Base-by-base conservation (phyloP, 2,329 filamentous ascomycete genomes). In the Ophiocordyceps camponoti-saundersi region DNA sequence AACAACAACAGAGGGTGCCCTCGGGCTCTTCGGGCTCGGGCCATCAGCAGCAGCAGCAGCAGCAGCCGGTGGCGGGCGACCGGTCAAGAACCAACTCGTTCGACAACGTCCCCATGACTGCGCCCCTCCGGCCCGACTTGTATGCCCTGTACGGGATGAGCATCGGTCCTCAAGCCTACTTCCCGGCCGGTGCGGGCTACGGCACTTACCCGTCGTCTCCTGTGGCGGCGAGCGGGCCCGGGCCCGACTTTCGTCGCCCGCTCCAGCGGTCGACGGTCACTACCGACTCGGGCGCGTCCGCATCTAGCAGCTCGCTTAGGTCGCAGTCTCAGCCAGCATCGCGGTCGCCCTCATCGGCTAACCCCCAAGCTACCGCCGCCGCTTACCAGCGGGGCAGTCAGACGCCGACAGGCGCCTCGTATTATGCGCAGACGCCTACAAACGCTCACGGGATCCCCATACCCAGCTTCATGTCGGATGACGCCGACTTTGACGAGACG, bases 311-410 rank as follows among this genome's bases (percentile, higher is more conserved):
- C 53, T 66, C 75, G n/a, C 59, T 79, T 50, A 70, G 78, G 51
- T 82, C 78, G 23, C 78, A 82, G 56, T 81, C 78, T n/a, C 78
- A 81, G 56, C 78, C 78, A 22, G 77, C 77, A 3, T 71, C 74
- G 32, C 66, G 75, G 29, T 63, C 66, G 52, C 54, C 60, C 44
- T 51, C 61, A 53, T 30, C 65, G 54, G 49, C 56, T 48, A 49
- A 57, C 40, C 47, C 55, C 16, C 46, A 52, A 1, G 46, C 53
- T 12, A 53, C 53, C 4, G 53, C 53, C 12, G 53, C 53, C 4
- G 53, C 53, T 3, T 60, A 59, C 47, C 51, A 50, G 18, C 51
- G 56, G 20, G 56, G 55, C 12, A 55, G 53, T 46, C 62, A 65
- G 53, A 52, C 65, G 40, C 54, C 65, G 21, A 63, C 63, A 44